Percentiles rank a stretch among this genome's conserved stretches.
phyloP scores from a whole-genome alignment of 345 rosid species.

The Aegle marmelos region DNA sequence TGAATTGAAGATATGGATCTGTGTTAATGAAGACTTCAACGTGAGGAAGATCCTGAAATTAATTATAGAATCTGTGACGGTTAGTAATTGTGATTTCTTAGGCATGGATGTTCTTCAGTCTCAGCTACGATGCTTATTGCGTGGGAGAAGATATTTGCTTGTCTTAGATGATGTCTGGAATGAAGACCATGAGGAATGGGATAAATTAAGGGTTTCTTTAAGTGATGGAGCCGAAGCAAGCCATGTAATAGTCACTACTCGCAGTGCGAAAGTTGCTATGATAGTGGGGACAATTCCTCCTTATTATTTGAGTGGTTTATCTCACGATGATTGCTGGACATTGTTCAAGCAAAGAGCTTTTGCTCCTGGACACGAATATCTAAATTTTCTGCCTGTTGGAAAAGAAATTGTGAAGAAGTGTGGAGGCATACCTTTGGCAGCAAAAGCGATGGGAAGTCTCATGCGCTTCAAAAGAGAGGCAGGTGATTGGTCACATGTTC shows the following conservation, averaged over 20 bases:
- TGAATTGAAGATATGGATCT: constrained; percentile 17
- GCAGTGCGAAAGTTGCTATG: constrained; percentile 14
- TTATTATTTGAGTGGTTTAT: background rate
- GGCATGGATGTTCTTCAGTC: constrained; percentile 22
- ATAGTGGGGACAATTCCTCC: background rate
- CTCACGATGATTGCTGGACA: constrained; percentile 26
- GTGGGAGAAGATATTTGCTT: constrained; percentile 19
- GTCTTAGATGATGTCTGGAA: constrained; percentile 30
- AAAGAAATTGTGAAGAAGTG: constrained; percentile 21
- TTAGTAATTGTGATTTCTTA: background rate
- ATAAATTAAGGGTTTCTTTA: constrained; percentile 4
- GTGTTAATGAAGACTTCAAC: constrained; percentile 16
- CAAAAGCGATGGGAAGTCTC: constrained; percentile 22
- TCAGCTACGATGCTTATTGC: background rate
- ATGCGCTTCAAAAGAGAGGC: constrained; percentile 21
- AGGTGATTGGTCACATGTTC: constrained; percentile 21
- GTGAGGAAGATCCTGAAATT: background rate
- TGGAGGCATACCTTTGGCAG: constrained; percentile 29
- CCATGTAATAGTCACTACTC: constrained; percentile 17
- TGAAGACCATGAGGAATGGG: constrained; percentile 21
- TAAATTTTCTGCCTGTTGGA: constrained; percentile 13
- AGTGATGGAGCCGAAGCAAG: constrained; percentile 21
- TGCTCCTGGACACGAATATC: background rate
- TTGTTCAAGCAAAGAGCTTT: constrained; percentile 26
- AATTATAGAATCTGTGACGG: constrained; percentile 10